These are phyloP conservation scores for Colletotrichum filicis DNA, from an alignment of 2,329 filamentous ascomycete genomes.

Conservation along the genomic window DNA sequence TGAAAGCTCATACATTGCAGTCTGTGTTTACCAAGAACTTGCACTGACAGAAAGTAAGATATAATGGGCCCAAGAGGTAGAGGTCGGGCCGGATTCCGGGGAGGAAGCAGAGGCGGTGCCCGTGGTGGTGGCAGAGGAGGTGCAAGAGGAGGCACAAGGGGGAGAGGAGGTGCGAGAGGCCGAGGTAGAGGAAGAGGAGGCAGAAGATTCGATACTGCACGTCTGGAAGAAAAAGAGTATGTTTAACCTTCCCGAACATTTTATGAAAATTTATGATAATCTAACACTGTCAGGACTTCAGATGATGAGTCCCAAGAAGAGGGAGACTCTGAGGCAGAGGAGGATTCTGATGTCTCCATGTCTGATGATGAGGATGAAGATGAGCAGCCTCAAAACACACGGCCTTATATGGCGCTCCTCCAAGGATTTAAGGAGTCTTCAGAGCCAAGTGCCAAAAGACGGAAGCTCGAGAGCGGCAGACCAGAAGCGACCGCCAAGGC, in stretches of 20 bases:
- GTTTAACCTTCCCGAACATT: constrained; percentile 17
- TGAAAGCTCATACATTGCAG: background rate
- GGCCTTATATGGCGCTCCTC: constrained; percentile 68
- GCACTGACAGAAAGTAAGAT: background rate
- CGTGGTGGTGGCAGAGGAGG: constrained; percentile 43
- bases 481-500: constrained; percentile 36
- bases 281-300: constrained; percentile 29
- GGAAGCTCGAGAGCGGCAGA: constrained; percentile 61
- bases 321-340: constrained; percentile 48
- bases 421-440: constrained; percentile 63
- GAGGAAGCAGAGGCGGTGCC: constrained; percentile 39
- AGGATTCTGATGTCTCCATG: constrained; percentile 49
- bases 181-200: constrained; percentile 42
- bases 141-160: constrained; percentile 48
- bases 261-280: background rate
- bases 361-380: constrained; percentile 58
- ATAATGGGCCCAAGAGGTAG: constrained; percentile 40
- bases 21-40: too few species aligned
- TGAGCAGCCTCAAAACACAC: constrained; percentile 48
- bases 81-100: constrained; percentile 41
- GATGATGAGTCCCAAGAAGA: constrained; percentile 43
- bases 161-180: constrained; percentile 45
- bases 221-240: constrained; percentile 57
- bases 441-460: constrained; percentile 63
- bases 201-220: constrained; percentile 46